Percentiles rank a stretch among this genome's conserved stretches.
These are phyloP conservation scores for Umbelopsis sp. DNA, from an alignment of 192 early-diverging fungal species.

Conservation along the genomic window DNA sequence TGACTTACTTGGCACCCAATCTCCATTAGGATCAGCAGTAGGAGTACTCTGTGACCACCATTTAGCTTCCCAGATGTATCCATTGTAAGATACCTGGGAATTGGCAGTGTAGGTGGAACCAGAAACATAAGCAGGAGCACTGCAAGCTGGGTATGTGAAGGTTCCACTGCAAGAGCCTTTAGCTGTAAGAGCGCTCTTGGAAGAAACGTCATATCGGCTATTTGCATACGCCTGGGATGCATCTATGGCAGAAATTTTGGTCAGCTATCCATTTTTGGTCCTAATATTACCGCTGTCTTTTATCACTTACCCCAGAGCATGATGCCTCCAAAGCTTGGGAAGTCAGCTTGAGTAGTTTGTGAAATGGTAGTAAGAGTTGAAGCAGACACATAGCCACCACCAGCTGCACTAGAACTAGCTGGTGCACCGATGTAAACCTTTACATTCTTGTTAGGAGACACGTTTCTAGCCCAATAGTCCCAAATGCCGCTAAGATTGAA, in stretches of 20 bases:
- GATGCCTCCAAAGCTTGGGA: conserved; percentile 56
- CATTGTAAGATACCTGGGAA: conserved; percentile 45
- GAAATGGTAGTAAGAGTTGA: conserved; percentile 42
- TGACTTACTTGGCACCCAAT: conserved; percentile 35
- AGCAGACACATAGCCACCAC: conserved; percentile 52
- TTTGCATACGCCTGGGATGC: conserved; percentile 43
- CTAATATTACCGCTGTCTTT: background rate
- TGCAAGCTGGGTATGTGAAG: conserved; percentile 34
- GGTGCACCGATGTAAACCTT: conserved; percentile 65
- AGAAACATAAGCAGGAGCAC: conserved; percentile 36
- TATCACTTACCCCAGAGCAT: conserved; percentile 54
- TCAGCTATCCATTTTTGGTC: background rate
- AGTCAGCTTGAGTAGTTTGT: conserved; percentile 37
- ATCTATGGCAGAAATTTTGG: conserved; percentile 15
- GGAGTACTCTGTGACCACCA: conserved; percentile 42
- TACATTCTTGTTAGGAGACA: conserved; percentile 59
- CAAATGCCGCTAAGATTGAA: conserved; percentile 41
- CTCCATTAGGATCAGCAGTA: conserved; percentile 29
- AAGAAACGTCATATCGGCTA: conserved; percentile 13
- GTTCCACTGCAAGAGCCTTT: conserved; percentile 15
- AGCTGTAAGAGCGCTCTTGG: conserved; percentile 16
- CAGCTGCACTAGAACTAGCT: conserved; percentile 54
- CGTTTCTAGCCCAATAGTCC: conserved; percentile 61
- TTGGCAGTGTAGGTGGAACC: conserved; percentile 36
- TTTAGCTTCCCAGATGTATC: conserved; percentile 45